A percentile compares a stretch with the other conserved stretches of the same genome.
Conservation (phyloP, 208 protist genomes). For the Kentomonas sorsogonicus region DNA sequence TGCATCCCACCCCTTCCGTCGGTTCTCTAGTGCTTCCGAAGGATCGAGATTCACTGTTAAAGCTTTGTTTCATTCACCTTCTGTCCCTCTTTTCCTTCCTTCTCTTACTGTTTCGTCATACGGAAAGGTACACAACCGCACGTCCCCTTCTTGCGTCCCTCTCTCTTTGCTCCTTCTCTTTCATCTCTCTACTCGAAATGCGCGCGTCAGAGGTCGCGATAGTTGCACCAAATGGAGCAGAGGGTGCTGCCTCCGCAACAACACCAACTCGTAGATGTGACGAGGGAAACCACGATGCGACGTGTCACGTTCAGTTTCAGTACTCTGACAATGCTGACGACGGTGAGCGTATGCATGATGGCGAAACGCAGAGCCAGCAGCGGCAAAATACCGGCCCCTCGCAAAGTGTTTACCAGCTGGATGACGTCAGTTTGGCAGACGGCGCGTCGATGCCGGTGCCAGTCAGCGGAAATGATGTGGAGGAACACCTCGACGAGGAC, state of each 20-base stretch:
- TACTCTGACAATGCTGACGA: no score
- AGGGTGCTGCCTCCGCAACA: no score
- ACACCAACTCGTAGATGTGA: no score
- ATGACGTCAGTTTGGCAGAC: not conserved
- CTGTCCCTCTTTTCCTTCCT: conserved; percentile 1
- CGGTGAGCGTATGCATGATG: no score
- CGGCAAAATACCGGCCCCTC: not conserved
- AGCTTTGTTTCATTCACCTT: not conserved
- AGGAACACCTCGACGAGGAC: conserved; percentile 12
- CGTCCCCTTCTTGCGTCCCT: no score
- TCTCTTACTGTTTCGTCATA: conserved; percentile 1
- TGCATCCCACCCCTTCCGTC: not conserved
- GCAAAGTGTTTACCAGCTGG: not conserved
- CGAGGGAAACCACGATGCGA: no score
- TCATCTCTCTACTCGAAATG: no score
- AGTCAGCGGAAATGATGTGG: not conserved
- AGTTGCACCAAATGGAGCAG: no score
- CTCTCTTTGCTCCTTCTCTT: no score
- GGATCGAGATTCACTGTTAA: not conserved
- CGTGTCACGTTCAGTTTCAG: no score
- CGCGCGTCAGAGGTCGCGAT: no score
- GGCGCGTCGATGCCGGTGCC: not conserved
- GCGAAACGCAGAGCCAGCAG: no score
- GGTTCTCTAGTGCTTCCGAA: not conserved
- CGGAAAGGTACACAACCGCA: not conserved